Evolutionary conservation across 2,329 filamentous ascomycete genomes (phyloP).

Genomic region (Diplodia sapinea): DNA sequence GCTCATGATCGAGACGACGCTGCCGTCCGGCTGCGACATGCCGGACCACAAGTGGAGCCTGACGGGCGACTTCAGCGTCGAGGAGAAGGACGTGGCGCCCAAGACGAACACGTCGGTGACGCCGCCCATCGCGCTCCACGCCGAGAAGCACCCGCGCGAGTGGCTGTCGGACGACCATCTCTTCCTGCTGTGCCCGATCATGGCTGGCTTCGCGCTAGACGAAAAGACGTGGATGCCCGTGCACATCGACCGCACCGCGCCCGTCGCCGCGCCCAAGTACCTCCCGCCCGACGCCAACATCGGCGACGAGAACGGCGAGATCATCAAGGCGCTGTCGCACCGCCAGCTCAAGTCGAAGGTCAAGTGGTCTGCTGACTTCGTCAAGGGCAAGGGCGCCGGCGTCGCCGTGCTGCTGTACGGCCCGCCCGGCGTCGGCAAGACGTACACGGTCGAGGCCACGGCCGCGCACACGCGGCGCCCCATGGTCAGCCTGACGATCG

Average conservation of each 20-base stretch:
- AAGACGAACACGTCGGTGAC: neutral
- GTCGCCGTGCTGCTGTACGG: slow-evolving; percentile 28
- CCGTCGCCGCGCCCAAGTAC: neutral
- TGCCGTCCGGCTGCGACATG: neutral
- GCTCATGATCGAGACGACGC: slow-evolving; percentile 1
- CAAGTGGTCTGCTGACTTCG: slow-evolving; percentile 24
- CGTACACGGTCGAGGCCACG: slow-evolving; percentile 25
- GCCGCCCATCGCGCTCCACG: neutral
- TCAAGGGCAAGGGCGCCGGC: slow-evolving; percentile 28
- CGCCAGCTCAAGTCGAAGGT: slow-evolving; percentile 8
- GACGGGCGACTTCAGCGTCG: neutral
- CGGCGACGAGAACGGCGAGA: slow-evolving; percentile 11
- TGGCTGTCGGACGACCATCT: slow-evolving; percentile 8
- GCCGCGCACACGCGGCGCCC: slow-evolving; percentile 10
- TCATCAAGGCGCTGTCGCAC: slow-evolving; percentile 24
- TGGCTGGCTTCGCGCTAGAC: slow-evolving; percentile 16
- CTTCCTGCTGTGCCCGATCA: slow-evolving; percentile 21
- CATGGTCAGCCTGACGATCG: slow-evolving; percentile 20
- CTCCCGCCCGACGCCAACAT: slow-evolving; percentile 18
- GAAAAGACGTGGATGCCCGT: slow-evolving; percentile 19
- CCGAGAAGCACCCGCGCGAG: neutral
- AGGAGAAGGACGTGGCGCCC: neutral
- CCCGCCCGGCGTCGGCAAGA: slow-evolving; percentile 26
- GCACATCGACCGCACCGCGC: slow-evolving; percentile 13
- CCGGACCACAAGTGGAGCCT: slow-evolving; percentile 22